phyloP scores from a whole-genome alignment of 2,329 filamentous ascomycete species.

The Ophiosphaerella korrae region DNA sequence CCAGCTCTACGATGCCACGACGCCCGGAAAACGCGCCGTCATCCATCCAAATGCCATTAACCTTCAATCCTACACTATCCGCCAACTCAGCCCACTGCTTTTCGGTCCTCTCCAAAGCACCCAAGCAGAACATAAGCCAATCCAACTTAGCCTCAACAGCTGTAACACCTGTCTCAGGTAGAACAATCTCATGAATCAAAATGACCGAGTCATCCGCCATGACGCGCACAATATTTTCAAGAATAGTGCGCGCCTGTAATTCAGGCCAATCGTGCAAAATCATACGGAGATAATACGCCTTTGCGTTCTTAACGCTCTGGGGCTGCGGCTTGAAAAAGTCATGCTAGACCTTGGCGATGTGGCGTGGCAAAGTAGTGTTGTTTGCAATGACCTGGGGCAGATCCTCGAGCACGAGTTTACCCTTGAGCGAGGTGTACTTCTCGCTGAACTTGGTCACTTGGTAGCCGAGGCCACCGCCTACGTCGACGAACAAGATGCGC shows the following conservation, averaged over 20 bases:
- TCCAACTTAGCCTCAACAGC: slow-evolving; percentile 45
- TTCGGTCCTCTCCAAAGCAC: slow-evolving; percentile 48
- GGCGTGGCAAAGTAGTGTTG: slow-evolving; percentile 2
- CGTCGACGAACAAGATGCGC: slow-evolving; percentile 20
- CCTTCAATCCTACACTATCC: slow-evolving; percentile 40
- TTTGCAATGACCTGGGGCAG: slow-evolving; percentile 15
- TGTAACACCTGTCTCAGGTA: slow-evolving; percentile 44
- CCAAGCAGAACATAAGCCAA: slow-evolving; percentile 50
- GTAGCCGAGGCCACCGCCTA: slow-evolving; percentile 22
- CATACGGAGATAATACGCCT: slow-evolving; percentile 36
- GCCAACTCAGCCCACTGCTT: slow-evolving; percentile 46
- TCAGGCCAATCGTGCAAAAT: slow-evolving; percentile 52
- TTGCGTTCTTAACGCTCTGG: slow-evolving; percentile 17
- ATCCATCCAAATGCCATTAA: slow-evolving; percentile 42
- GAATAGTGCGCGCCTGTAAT: slow-evolving; percentile 35
- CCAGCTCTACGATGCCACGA: neutral
- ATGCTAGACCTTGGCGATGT: slow-evolving; percentile 11
- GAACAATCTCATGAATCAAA: slow-evolving; percentile 51
- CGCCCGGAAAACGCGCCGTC: slow-evolving; percentile 2
- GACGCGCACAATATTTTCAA: slow-evolving; percentile 36
- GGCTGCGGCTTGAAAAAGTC: slow-evolving; percentile 26
- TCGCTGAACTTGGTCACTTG: slow-evolving; percentile 15
- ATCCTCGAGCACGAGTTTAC: slow-evolving; percentile 24
- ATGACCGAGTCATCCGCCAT: slow-evolving; percentile 49
- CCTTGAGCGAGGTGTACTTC: slow-evolving; percentile 8